Evolutionary conservation across 2,329 filamentous ascomycete species (phyloP).

Genomic region (Knoxdaviesia capensis): DNA sequence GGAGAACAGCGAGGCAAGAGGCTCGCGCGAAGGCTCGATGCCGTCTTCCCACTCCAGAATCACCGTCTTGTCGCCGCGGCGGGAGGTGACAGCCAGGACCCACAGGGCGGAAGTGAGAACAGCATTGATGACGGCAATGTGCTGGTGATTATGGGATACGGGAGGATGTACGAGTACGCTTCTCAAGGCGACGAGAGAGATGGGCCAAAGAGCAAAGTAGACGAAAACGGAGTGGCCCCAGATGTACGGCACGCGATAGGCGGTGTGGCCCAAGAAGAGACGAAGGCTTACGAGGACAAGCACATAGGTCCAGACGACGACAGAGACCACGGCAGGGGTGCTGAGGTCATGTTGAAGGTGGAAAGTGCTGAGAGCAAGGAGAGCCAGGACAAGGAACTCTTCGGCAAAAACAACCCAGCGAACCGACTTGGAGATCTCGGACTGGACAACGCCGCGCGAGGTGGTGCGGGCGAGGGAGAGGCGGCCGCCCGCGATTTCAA

Average conservation of each 20-base stretch:
- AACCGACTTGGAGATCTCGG: conserved; percentile 44
- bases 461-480: conserved; percentile 38
- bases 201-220: conserved; percentile 68
- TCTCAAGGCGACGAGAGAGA: conserved; percentile 58
- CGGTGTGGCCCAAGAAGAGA: conserved; percentile 43
- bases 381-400: conserved; percentile 43
- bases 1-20: conserved; percentile 73
- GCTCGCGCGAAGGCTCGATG: conserved; percentile 71
- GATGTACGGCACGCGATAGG: conserved; percentile 48
- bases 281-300: conserved; percentile 53
- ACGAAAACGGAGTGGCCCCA: conserved; percentile 88
- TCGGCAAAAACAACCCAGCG: conserved; percentile 26
- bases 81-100: conserved; percentile 55
- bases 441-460: conserved; percentile 43
- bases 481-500: conserved; percentile 36
- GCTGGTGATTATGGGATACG: conserved; percentile 34
- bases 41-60: conserved; percentile 75
- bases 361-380: conserved; percentile 48
- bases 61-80: conserved; percentile 83
- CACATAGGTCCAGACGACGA: conserved; percentile 66
- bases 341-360: conserved; percentile 41
- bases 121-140: conserved; percentile 56
- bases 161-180: conserved; percentile 64
- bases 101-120: conserved; percentile 54
- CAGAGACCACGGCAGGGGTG: conserved; percentile 37